phyloP scores from a whole-genome alignment of 768 basidiomycete genomes.

The Stropharia rugosoannulata region DNA sequence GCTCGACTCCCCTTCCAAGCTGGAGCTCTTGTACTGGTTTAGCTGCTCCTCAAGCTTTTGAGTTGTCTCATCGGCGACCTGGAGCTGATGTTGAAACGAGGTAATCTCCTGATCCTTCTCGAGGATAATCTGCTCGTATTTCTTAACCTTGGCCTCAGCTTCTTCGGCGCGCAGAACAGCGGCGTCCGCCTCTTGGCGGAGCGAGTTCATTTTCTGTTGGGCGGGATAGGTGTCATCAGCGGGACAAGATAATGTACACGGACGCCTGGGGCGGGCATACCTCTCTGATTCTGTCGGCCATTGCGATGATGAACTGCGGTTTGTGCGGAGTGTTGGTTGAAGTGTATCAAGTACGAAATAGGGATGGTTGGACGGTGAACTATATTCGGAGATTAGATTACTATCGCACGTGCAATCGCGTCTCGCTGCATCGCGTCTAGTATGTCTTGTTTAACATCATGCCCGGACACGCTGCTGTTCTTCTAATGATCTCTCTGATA shows the following conservation, averaged over 20 bases:
- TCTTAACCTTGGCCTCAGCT: constrained; percentile 84
- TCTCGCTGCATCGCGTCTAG: not conserved
- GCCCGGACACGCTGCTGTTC: not conserved
- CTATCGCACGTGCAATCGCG: constrained; percentile 21
- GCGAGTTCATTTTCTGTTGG: constrained; percentile 65
- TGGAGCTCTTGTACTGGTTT: constrained; percentile 58
- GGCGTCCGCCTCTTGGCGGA: constrained; percentile 84
- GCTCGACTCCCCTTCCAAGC: constrained; percentile 67
- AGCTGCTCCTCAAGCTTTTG: constrained; percentile 72
- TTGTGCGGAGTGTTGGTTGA: constrained; percentile 17
- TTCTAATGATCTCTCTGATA: not conserved
- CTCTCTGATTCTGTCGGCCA: constrained; percentile 55
- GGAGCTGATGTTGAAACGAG: constrained; percentile 74
- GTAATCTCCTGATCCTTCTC: constrained; percentile 83
- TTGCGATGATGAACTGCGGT: constrained; percentile 18
- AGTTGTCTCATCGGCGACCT: constrained; percentile 62
- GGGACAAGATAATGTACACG: not conserved
- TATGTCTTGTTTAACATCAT: constrained; percentile 2
- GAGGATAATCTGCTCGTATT: constrained; percentile 67
- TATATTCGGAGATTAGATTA: constrained; percentile 31
- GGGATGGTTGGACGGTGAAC: constrained; percentile 24
- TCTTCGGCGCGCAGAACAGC: constrained; percentile 82
- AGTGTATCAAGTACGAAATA: constrained; percentile 19
- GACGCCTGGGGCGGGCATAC: constrained; percentile 22
- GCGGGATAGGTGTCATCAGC: not conserved